Conservation (phyloP, 1,284 basidiomycete genomes). For the Fomitopsis palustris region DNA sequence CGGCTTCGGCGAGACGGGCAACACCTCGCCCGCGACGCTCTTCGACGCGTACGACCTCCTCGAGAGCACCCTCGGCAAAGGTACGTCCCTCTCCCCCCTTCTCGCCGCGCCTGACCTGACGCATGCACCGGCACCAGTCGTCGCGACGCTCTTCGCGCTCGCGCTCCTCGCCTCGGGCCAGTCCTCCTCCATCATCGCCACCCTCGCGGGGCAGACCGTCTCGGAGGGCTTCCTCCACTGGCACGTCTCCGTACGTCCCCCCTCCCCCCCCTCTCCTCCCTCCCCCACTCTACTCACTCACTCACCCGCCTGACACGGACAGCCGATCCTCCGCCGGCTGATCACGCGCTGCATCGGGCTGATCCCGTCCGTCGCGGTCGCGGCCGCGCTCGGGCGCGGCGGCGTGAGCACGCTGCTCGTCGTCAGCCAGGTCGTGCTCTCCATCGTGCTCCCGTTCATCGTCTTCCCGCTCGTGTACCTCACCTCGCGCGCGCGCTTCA, state of each 20-base stretch:
- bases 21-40: conserved; percentile 61
- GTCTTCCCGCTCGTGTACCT: conserved; percentile 78
- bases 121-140: conserved; percentile 37
- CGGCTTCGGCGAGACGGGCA: conserved; percentile 30
- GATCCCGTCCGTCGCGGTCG: conserved; percentile 84
- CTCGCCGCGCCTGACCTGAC: background rate
- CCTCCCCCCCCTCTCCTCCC: background rate
- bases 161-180: conserved; percentile 87
- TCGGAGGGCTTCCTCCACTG: conserved; percentile 94
- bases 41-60: conserved; percentile 84
- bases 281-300: conserved; percentile 6
- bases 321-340: conserved; percentile 81
- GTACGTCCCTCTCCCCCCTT: conserved; percentile 35
- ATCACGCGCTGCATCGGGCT: conserved; percentile 84
- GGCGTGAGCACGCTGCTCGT: conserved; percentile 86
- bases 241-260: conserved; percentile 71
- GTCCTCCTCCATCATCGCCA: conserved; percentile 91
- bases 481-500: conserved; percentile 66
- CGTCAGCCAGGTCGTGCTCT: conserved; percentile 84
- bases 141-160: conserved; percentile 83
- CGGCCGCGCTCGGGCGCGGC: conserved; percentile 65
- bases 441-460: conserved; percentile 87
- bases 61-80: conserved; percentile 58
- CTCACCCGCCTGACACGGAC: conserved; percentile 3
- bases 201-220: conserved; percentile 89